Evolutionary conservation across 2,329 filamentous ascomycete genomes (phyloP).

Genomic region (Colletotrichum paranaense): DNA sequence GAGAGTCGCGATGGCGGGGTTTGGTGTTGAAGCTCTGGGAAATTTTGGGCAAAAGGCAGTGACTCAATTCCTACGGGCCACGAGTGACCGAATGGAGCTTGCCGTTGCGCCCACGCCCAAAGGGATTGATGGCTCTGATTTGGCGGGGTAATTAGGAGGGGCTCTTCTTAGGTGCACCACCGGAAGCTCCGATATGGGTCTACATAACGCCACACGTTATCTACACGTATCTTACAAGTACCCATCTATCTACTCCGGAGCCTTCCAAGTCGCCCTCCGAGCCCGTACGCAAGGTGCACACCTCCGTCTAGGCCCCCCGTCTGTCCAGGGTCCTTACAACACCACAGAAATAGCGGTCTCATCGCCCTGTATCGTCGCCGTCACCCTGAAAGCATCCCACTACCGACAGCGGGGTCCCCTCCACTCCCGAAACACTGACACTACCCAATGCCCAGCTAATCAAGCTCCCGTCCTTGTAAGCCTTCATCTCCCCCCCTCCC

Average conservation of each 20-base stretch:
- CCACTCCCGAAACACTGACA: conserved; percentile 33
- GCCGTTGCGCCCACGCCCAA: neutral
- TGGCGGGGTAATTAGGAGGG: conserved; percentile 30
- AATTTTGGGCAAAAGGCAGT: conserved; percentile 28
- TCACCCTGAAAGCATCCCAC: conserved; percentile 17
- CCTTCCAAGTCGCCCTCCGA: neutral
- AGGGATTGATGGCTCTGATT: conserved; percentile 26
- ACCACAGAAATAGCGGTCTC: conserved; percentile 18
- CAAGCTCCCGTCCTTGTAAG: conserved; percentile 35
- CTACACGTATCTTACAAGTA: neutral
- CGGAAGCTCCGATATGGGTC: neutral
- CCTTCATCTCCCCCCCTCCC: conserved; percentile 25
- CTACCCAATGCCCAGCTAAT: conserved; percentile 22
- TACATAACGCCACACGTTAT: neutral
- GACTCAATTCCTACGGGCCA: conserved; percentile 28
- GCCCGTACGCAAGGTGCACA: neutral
- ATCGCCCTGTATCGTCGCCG: conserved; percentile 21
- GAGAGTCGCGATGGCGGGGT: conserved; percentile 9
- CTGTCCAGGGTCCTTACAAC: conserved; percentile 14
- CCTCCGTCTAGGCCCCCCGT: neutral
- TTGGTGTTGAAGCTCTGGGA: conserved; percentile 23
- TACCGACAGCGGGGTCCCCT: conserved; percentile 33
- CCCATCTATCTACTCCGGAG: neutral
- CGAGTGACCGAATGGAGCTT: conserved; percentile 20
- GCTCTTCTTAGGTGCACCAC: neutral